Base-by-base conservation (phyloP, 2,329 filamentous ascomycete genomes). In the Daldinia sp. region DNA sequence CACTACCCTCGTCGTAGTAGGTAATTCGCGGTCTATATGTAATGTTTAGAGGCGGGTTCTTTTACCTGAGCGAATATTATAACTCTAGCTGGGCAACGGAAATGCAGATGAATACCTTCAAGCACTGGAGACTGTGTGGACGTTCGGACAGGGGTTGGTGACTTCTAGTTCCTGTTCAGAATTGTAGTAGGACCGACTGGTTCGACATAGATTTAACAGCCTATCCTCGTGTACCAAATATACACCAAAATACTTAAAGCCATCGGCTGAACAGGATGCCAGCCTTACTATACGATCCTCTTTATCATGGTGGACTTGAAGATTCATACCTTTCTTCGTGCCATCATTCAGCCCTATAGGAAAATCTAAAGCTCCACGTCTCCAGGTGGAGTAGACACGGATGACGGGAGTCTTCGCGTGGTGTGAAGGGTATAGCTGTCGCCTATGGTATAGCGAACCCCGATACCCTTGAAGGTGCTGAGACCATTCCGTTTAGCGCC, bases 401-500 rank as follows among this genome's bases (percentile, higher is more conserved):
- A 27, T 27, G 13, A 21, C 11, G 19, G 21, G 39, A 15, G 21
- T 13, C 13, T 45, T 45, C 15, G 39, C 15, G 21, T 45, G 39
- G 39, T 21, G 21, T 8, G 39, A 27, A 43, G 11, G 39, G 23
- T 15, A 5, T 45, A 27, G 39, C 21, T 45, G 39, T 27, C 39
- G 39, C 13, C 39, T 7, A 23, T 11, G 39, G 39, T 13, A 45
- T 45, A 8, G 39, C 15, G 27, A 23, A 25, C 39, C 39, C 13
- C 27, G 21, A 21, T 23, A 58, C 35, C 59, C 63, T 63, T 63
- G 60, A 51, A 39, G 21, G 21, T 32, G 37, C 43, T 47, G 32
- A 50, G 57, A 61, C 59, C 53, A 57, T 57, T 37, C 30, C 11
- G 32, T 55, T 29, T 63, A 61, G 63, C 49, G 63, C 57, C 48